Percentiles rank a stretch among this genome's conserved stretches.
phyloP scores from a whole-genome alignment of 2,329 filamentous ascomycete genomes.

The Cladosporium sp. region DNA sequence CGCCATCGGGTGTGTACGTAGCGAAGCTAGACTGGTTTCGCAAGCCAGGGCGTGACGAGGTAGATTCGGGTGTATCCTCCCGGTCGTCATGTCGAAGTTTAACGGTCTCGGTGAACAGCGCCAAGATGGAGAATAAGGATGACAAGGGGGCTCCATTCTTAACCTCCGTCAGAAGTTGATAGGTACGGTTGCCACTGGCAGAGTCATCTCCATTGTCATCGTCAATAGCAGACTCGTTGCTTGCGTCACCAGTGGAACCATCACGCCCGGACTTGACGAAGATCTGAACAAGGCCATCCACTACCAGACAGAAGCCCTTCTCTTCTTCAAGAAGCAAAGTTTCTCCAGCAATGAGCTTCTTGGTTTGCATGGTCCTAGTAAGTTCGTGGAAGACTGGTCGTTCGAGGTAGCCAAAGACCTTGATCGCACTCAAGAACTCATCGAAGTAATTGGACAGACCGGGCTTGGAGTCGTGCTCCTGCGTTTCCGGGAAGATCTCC shows the following conservation, averaged over 20 bases:
- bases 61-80: conserved; percentile 45
- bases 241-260: conserved; percentile 35
- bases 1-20: conserved; percentile 16
- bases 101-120: conserved; percentile 92
- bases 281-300: conserved; percentile 93
- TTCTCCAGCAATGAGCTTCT: conserved; percentile 92
- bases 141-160: conserved; percentile 99
- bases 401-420: conserved; percentile 96
- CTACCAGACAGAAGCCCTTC: conserved; percentile 95
- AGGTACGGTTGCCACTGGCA: conserved; percentile 68
- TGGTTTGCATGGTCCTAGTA: conserved; percentile 95
- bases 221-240: conserved; percentile 39
- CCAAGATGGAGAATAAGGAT: conserved; percentile 94
- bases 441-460: conserved; percentile 95
- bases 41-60: conserved; percentile 19
- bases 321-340: conserved; percentile 94
- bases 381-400: conserved; percentile 96
- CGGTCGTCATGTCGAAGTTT: conserved; percentile 66
- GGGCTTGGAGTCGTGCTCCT: conserved; percentile 83
- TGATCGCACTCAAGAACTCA: conserved; percentile 97
- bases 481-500: conserved; percentile 88
- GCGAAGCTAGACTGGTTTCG: conserved; percentile 22
- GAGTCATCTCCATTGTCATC: conserved; percentile 59
- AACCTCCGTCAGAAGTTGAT: conserved; percentile 93
- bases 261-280: conserved; percentile 85